phyloP scores from a whole-genome alignment of 2,329 filamentous ascomycete genomes.

The Cytospora leucostoma region DNA sequence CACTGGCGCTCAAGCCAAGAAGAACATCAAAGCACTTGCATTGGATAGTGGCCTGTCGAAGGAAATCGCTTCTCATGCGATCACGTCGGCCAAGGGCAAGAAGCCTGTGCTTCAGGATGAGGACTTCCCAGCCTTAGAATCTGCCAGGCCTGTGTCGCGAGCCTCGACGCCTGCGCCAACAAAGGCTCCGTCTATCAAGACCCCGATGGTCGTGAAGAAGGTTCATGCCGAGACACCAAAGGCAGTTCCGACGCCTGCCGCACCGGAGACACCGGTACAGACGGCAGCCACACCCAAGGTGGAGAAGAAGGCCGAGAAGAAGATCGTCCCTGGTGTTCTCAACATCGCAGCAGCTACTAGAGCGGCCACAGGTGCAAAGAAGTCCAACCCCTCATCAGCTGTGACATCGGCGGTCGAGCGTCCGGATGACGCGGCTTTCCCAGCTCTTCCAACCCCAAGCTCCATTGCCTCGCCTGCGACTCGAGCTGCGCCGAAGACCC shows the following conservation, averaged over 20 bases:
- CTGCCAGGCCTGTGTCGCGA: conserved; percentile 41
- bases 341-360: conserved; percentile 55
- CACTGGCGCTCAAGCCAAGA: conserved; percentile 33
- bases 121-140: conserved; percentile 62
- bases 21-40: conserved; percentile 45
- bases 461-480: conserved; percentile 55
- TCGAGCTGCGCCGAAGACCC: conserved; percentile 60
- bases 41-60: conserved; percentile 50
- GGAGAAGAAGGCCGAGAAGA: conserved; percentile 36
- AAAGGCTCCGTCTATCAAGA: conserved; percentile 37
- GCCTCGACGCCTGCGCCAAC: conserved; percentile 35
- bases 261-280: conserved; percentile 10
- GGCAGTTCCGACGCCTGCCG: conserved; percentile 14
- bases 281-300: conserved; percentile 31
- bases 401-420: conserved; percentile 38
- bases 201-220: conserved; percentile 40
- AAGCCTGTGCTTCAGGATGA: conserved; percentile 54
- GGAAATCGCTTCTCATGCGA: conserved; percentile 44
- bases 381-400: conserved; percentile 35
- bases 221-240: conserved; percentile 30
- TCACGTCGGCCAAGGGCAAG: conserved; percentile 35
- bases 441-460: conserved; percentile 53
- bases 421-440: conserved; percentile 46
- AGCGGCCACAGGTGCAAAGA: conserved; percentile 34
- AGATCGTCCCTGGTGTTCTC: conserved; percentile 44